Base-by-base conservation (phyloP, 768 basidiomycete species). In the Kwoniella sp. region DNA sequence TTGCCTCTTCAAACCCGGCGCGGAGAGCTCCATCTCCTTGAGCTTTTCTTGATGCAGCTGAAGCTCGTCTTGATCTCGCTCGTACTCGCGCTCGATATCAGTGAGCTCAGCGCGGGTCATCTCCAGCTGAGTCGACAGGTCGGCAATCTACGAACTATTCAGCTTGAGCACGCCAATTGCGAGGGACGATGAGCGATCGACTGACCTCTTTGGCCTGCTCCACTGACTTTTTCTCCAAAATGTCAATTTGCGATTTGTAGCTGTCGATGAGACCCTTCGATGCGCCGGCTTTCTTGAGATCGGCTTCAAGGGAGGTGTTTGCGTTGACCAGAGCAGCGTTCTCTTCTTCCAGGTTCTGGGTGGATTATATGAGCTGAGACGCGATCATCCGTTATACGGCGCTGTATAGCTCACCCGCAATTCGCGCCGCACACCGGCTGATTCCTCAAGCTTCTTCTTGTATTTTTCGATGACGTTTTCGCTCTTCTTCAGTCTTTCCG, bases 381-480 rank as follows among this genome's bases (percentile, higher is more conserved):
- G 31, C 22, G n/a, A n/a, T 8, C 12, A 12, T 23, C 31, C 12
- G n/a, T 31, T 37, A 41, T 7, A 28, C 28, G 38, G 47, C 41
- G 41, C 8, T 17, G 17, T 9, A 17, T 45, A 45, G 57, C 78
- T 30, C 52, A 83, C 83, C 70, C 83, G 82, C 58, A 84, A 64
- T 53, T 79, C 76, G 45, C 82, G 63, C 28, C 75, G 73, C 26
- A 78, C 71, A 69, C 95, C 92, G 15, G 90, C 92, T 3, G 90
- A 87, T 78, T 97, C 96, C 73, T 97, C 95, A 0, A 98, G 85
- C 82, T 98, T 99, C 85, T 92, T 94, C 83, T 94, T 95, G 82
- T 97, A 94, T 81, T 98, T 99, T 82, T 97, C 93, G 86, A 96
- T 91, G 29, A 96, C 93, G 75, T 94, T 94, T 82, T 98, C 96